Percentiles rank a stretch among this genome's conserved stretches.
These are phyloP conservation scores for Salicornia ramosissima DNA, from an alignment of 148 eudicot genomes.

Conservation along the genomic window DNA sequence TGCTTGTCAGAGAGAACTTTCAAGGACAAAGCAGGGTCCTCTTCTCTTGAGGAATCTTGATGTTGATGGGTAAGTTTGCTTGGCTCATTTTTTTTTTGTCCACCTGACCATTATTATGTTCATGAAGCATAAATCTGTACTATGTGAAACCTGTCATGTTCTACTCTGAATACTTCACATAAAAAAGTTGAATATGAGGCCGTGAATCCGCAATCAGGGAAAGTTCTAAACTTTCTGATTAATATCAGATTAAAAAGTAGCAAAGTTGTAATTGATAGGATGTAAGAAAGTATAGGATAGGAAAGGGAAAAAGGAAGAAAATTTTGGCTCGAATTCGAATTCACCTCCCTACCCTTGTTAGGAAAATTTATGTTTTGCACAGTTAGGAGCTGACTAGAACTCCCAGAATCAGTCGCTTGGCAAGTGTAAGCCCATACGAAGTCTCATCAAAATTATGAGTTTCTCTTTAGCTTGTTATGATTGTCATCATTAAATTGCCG, in stretches of 20 bases:
- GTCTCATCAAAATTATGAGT: background rate
- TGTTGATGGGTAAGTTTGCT: constrained; percentile 65
- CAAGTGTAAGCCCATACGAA: background rate
- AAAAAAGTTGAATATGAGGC: background rate
- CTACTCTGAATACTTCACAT: background rate
- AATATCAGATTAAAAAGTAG: too few species aligned
- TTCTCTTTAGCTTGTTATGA: constrained; percentile 2
- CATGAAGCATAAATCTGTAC: background rate
- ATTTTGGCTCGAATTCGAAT: too few species aligned
- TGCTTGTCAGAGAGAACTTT: constrained; percentile 68
- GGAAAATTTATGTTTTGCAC: too few species aligned
- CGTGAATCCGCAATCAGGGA: background rate
- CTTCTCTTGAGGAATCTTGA: constrained; percentile 76
- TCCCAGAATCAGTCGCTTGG: background rate
- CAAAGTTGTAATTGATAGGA: too few species aligned
- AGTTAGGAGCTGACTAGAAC: too few species aligned
- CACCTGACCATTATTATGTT: background rate
- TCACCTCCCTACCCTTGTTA: too few species aligned
- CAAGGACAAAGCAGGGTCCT: constrained; percentile 80
- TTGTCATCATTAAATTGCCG: background rate
- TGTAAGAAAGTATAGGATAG: too few species aligned
- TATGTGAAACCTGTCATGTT: background rate
- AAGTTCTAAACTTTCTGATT: too few species aligned
- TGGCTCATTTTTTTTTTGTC: background rate
- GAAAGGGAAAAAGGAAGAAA: too few species aligned